Base-by-base conservation (phyloP, 129 eudicot genomes). In the Artemisia annua region DNA sequence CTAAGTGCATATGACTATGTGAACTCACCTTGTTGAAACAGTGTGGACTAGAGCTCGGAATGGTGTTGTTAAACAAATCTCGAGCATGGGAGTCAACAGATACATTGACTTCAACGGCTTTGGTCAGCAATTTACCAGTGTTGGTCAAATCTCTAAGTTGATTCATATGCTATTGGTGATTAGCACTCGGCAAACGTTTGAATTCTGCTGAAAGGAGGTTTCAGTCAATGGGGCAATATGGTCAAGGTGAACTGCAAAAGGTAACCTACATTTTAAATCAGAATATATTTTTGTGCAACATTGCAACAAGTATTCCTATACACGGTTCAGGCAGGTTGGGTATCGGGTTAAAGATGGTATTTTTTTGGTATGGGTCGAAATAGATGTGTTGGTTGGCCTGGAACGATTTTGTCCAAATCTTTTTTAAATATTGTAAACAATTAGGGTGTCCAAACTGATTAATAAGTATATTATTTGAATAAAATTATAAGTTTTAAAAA, bases 51-150 rank as follows among this genome's bases (percentile, higher is more conserved):
- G 96, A 89, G 82, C 80, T 87, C 20, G 98, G 98, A 64, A 84
- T 79, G 75, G 86, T 87, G 49, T 82, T 93, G 77, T 78, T 93
- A 50, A 84, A 87, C 62, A 82, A 89, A 71, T 78, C 90, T 77
- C 87, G 92, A 62, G 96, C 97, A 16, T 93, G 98, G 98, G 98
- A 93, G 70, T 75, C 67, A 28, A 97, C 92, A 54, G 97, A 93
- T 69, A 83, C 96, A 19, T 86, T 83, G 66, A 85, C 90, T 77
- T 87, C 96, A 55, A 81, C 85, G 39, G 62, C 81, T 70, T 80
- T 93, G 80, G 62, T 90, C 72, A 74, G 78, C 75, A 83, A 74
- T 87, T 76, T 93, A 61, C 98, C 98, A 46, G 13, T 30, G 48
- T 35, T 89, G 60, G 77, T 76, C 73, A 75, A 59, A 52, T 83